Evolutionary conservation across 192 early-diverging fungal species (phyloP).

Genomic region (Gigaspora rosea): DNA sequence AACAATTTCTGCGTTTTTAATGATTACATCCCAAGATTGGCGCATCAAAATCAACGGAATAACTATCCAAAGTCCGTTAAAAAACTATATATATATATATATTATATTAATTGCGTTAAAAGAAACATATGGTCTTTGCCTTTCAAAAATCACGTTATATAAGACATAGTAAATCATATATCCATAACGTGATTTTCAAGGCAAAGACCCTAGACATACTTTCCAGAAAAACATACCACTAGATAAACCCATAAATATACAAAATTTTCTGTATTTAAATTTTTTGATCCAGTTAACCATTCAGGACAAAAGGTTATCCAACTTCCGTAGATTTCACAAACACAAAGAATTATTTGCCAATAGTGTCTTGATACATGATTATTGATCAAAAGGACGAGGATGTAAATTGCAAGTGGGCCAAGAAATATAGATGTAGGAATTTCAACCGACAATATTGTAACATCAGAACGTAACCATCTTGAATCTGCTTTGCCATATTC

Average conservation of each 20-base stretch:
- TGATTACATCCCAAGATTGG: conserved; percentile 29
- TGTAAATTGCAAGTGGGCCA: conserved; percentile 29
- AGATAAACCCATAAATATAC: conserved; percentile 32
- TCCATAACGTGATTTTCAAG: background rate
- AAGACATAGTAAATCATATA: too few species aligned
- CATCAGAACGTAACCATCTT: conserved; percentile 37
- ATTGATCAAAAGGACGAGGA: conserved; percentile 26
- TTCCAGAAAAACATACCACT: background rate
- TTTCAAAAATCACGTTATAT: too few species aligned
- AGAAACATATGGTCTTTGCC: too few species aligned
- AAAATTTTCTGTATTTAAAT: conserved; percentile 32
- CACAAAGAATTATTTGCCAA: conserved; percentile 33
- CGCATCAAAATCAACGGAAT: conserved; percentile 32
- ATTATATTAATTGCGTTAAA: background rate
- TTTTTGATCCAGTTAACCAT: conserved; percentile 35
- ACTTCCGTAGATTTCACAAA: conserved; percentile 37
- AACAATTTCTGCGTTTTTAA: background rate
- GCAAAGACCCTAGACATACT: too few species aligned
- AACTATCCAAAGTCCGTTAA: conserved; percentile 42
- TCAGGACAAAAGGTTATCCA: conserved; percentile 43
- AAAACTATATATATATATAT: conserved; percentile 29
- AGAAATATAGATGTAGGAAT: conserved; percentile 34
- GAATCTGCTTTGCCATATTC: conserved; percentile 42
- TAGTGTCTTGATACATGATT: conserved; percentile 36
- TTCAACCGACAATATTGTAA: conserved; percentile 37